A percentile compares a stretch with the other conserved stretches of the same genome.
Evolutionary conservation across 495 filamentous ascomycete species (phyloP).

Genomic region (Chaetomium fimeti): DNA sequence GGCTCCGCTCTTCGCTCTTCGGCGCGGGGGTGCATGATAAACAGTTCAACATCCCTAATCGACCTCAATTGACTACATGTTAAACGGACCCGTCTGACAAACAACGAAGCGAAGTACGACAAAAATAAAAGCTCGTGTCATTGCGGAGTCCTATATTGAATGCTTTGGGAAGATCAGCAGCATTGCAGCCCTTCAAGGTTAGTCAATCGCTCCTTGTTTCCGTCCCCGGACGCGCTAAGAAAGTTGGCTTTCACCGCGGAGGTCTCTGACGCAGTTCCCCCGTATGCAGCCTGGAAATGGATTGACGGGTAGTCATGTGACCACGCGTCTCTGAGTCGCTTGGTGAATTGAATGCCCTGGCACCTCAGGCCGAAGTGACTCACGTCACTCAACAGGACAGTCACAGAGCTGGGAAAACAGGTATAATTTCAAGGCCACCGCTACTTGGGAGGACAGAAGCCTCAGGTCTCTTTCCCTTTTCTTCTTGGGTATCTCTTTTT

Average conservation of each 20-base stretch:
- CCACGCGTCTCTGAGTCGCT: conserved; percentile 11
- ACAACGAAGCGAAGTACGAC: not conserved
- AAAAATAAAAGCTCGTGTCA: not conserved
- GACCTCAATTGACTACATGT: not conserved
- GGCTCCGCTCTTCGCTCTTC: not conserved
- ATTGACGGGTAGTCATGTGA: conserved; percentile 16
- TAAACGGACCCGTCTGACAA: not conserved
- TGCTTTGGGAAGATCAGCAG: too few relatives aligned
- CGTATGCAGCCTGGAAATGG: not conserved
- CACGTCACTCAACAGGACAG: conserved; percentile 5
- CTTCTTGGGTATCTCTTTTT: not conserved
- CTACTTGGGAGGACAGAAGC: not conserved
- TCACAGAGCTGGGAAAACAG: conserved; percentile 6
- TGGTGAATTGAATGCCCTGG: not conserved
- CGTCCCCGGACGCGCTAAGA: too few relatives aligned
- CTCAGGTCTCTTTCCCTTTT: conserved; percentile 1
- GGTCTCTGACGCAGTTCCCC: not conserved
- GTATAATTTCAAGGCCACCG: conserved; percentile 11
- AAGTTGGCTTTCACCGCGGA: too few relatives aligned
- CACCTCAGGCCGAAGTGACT: conserved; percentile 12
- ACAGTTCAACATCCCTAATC: not conserved
- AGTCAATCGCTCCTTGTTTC: too few relatives aligned
- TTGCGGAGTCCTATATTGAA: not conserved
- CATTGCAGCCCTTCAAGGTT: too few relatives aligned
- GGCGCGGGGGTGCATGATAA: too few relatives aligned